Evolutionary conservation across 1,284 basidiomycete species (phyloP), one percentile per base, ranked within the genome.

Genomic region (Boletus subluridellus): DNA sequence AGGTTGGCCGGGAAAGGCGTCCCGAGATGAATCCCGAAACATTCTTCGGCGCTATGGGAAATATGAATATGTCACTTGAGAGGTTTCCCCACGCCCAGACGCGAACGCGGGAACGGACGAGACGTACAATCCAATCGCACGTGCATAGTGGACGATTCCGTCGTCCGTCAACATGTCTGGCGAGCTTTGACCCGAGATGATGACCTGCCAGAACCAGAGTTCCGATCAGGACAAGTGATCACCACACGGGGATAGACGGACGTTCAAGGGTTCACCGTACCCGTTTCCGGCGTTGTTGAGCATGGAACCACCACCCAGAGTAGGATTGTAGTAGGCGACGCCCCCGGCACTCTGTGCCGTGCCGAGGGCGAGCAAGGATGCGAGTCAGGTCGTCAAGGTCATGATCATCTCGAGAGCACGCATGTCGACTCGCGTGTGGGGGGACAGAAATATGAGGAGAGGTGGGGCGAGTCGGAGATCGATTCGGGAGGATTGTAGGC

Each of bases 21-120:
- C 4, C 87, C 87, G 12, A 83, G 63, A 65, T 88, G 86, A 58
- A 86, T 73, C 3, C 77, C 83, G 17, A 87, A 73, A 65, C 86
- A 89, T 70, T 90, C 87, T 14, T 75, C 76, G 0, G 86, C 86
- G 66, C 87, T 88, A 24, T 4, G 6, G 11, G n/a, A 17, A 10
- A 39, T 21, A 21, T 21, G 10, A n/a, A n/a, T 6, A 0, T 17
- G 49, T 17, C 53, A 5, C 15, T 38, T 51, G 37, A 55, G 49
- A 58, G 54, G 42, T 41, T 17, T 45, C 32, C 10, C 5, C 17
- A 49, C 45, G 9, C 9, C 4, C 1, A 32, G 12, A 35, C 8
- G 7, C 35, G 4, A 10, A 51, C 15, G n/a, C 21, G 3, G 10
- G 5, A 30, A 21, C 3, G n/a, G 35, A 51, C 17, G 21, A 15